A percentile compares a stretch with the other conserved stretches of the same genome.
These are phyloP conservation scores for Claviceps maximensis DNA, from an alignment of 2,329 filamentous ascomycete species.

Conservation along the genomic window DNA sequence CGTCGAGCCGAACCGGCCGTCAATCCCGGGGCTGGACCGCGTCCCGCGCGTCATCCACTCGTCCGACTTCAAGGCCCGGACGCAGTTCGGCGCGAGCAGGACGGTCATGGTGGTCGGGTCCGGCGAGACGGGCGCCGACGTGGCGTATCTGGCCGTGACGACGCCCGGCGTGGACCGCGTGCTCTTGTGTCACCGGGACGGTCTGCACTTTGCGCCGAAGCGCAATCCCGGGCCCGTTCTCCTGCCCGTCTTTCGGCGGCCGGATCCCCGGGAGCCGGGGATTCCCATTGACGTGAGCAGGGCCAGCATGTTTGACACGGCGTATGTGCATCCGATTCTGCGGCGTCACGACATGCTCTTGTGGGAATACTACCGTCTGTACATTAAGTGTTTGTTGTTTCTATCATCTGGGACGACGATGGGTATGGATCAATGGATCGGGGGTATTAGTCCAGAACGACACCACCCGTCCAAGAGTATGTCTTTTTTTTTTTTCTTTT, in stretches of 20 bases:
- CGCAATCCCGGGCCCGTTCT: constrained; percentile 10
- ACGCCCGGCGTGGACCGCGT: constrained; percentile 23
- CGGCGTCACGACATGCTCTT: constrained; percentile 20
- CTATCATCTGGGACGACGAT: constrained; percentile 21
- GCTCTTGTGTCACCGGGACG: constrained; percentile 28
- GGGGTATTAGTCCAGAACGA: constrained; percentile 21
- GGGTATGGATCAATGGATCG: constrained; percentile 30
- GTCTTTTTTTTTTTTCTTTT: not conserved
- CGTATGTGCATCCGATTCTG: constrained; percentile 29
- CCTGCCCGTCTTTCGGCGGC: constrained; percentile 9
- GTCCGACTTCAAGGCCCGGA: constrained; percentile 25
- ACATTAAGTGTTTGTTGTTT: constrained; percentile 22
- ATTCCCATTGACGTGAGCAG: constrained; percentile 28
- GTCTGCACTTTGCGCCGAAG: constrained; percentile 25
- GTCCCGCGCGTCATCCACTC: constrained; percentile 28
- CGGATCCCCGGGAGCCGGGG: constrained; percentile 13
- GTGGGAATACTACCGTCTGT: constrained; percentile 29
- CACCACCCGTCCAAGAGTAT: constrained; percentile 16
- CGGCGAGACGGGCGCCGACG: constrained; percentile 31
- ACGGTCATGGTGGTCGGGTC: constrained; percentile 28
- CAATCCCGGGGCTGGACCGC: constrained; percentile 23
- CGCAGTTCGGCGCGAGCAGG: constrained; percentile 24
- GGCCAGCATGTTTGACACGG: constrained; percentile 32
- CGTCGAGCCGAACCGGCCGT: constrained; percentile 23
- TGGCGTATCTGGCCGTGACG: constrained; percentile 28